phyloP scores from a whole-genome alignment of 352 stramenopile genomes.

The Pythium pyrilobum region DNA sequence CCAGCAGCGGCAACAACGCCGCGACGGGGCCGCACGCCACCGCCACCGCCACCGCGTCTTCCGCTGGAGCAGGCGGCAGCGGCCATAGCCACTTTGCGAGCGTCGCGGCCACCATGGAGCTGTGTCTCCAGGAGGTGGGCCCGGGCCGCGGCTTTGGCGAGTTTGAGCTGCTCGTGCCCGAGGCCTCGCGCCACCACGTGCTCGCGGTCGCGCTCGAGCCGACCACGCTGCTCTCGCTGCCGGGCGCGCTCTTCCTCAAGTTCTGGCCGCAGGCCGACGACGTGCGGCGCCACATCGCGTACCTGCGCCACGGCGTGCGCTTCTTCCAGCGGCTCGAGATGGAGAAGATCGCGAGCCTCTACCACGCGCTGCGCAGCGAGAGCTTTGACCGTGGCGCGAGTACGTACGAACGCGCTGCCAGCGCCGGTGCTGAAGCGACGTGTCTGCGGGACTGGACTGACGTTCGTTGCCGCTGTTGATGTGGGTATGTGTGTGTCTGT shows the following conservation, averaged over 20 bases:
- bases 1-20: not conserved
- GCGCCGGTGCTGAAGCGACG: too few relatives aligned
- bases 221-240: conserved; percentile 51
- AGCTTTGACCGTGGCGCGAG: conserved; percentile 36
- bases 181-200: conserved; percentile 24
- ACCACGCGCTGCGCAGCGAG: conserved; percentile 44
- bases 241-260: conserved; percentile 34
- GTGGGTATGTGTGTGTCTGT: not conserved
- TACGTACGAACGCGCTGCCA: conserved; percentile 14
- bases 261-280: conserved; percentile 32
- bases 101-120: conserved; percentile 11
- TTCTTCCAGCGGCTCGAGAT: conserved; percentile 44
- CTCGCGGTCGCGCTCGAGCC: conserved; percentile 41
- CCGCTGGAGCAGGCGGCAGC: not conserved
- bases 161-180: conserved; percentile 50
- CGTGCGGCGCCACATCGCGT: conserved; percentile 39
- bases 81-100: not conserved
- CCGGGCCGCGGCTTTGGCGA: conserved; percentile 51
- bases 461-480: too few relatives aligned
- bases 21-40: not conserved
- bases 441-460: too few relatives aligned
- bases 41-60: not conserved
- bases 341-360: conserved; percentile 53
- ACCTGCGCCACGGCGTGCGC: conserved; percentile 26
- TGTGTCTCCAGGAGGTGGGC: conserved; percentile 33